Conservation (phyloP, 208 protist species). For the Crithidia fasciculata region DNA sequence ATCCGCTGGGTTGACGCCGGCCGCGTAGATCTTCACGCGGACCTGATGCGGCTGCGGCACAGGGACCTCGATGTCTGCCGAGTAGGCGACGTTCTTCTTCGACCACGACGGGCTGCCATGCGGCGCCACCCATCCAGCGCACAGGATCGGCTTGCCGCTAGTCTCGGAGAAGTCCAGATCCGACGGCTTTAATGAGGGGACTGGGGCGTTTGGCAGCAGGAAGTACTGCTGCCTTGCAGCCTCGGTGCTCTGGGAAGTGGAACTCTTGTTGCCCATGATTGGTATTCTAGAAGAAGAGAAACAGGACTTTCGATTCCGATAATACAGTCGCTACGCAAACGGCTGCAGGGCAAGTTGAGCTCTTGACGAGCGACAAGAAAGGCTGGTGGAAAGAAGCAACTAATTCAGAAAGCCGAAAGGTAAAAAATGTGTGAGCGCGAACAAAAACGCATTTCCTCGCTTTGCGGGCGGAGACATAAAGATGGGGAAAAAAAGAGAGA, state of each 20-base stretch:
- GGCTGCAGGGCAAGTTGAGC: not conserved
- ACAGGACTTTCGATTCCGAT: not conserved
- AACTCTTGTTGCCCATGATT: slow-evolving; percentile 28
- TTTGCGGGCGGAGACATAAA: too few relatives aligned
- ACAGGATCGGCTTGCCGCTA: slow-evolving; percentile 35
- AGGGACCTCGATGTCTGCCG: slow-evolving; percentile 46
- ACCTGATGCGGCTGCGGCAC: slow-evolving; percentile 55
- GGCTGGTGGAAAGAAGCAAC: too few relatives aligned
- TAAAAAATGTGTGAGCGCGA: too few relatives aligned
- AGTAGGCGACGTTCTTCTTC: slow-evolving; percentile 37
- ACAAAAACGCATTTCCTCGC: too few relatives aligned
- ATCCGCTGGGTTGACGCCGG: slow-evolving; percentile 68
- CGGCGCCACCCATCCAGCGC: slow-evolving; percentile 41
- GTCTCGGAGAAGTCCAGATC: slow-evolving; percentile 28
- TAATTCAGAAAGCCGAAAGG: too few relatives aligned
- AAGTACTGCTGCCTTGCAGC: slow-evolving; percentile 18
- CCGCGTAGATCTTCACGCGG: slow-evolving; percentile 71
- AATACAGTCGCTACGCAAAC: too few relatives aligned
- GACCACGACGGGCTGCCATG: slow-evolving; percentile 32
- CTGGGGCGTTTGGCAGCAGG: slow-evolving; percentile 18
- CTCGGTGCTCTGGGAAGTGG: not conserved
- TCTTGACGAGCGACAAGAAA: not conserved
- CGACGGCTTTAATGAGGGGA: slow-evolving; percentile 34
- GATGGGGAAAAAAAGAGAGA: too few relatives aligned
- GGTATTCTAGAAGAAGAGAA: not conserved